Evolutionary conservation across 1,284 basidiomycete species (phyloP).

Genomic region (Austroboletus rostrupii): DNA sequence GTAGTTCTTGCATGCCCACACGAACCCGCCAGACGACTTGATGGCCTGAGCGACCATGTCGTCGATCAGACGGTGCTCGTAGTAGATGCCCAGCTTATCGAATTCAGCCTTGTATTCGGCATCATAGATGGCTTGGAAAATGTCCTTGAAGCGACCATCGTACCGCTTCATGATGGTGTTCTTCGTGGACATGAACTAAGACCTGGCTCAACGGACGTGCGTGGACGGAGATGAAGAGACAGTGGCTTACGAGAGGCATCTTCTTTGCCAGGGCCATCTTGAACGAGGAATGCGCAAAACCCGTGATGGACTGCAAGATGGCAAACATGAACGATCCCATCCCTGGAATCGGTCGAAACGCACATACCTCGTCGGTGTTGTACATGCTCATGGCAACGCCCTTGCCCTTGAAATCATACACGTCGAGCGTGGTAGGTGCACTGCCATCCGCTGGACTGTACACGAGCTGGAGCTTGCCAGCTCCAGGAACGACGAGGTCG

Average conservation of each 20-base stretch:
- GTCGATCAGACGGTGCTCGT: slow-evolving; percentile 92
- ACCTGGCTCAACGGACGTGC: background rate
- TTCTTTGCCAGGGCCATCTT: slow-evolving; percentile 98
- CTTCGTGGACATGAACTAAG: slow-evolving; percentile 92
- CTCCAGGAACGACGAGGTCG: slow-evolving; percentile 82
- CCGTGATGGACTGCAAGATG: slow-evolving; percentile 70
- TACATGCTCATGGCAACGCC: slow-evolving; percentile 94
- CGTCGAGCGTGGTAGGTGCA: slow-evolving; percentile 63
- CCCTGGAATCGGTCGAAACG: background rate
- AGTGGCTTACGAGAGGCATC: slow-evolving; percentile 70
- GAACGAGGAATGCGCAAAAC: slow-evolving; percentile 96
- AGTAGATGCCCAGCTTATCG: slow-evolving; percentile 84
- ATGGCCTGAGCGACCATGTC: slow-evolving; percentile 98
- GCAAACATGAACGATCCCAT: slow-evolving; percentile 5
- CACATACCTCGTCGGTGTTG: slow-evolving; percentile 83
- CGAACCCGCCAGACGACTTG: slow-evolving; percentile 95
- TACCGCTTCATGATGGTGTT: slow-evolving; percentile 97
- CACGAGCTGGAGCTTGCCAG: slow-evolving; percentile 87
- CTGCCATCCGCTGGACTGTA: slow-evolving; percentile 77
- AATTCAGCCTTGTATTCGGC: slow-evolving; percentile 81
- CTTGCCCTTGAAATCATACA: slow-evolving; percentile 87
- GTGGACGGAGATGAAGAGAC: slow-evolving; percentile 3
- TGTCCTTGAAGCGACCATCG: slow-evolving; percentile 98
- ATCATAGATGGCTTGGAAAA: slow-evolving; percentile 94
- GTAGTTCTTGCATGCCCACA: slow-evolving; percentile 98